phyloP scores from a whole-genome alignment of 2,329 filamentous ascomycete species.

The Penicillium sp. region DNA sequence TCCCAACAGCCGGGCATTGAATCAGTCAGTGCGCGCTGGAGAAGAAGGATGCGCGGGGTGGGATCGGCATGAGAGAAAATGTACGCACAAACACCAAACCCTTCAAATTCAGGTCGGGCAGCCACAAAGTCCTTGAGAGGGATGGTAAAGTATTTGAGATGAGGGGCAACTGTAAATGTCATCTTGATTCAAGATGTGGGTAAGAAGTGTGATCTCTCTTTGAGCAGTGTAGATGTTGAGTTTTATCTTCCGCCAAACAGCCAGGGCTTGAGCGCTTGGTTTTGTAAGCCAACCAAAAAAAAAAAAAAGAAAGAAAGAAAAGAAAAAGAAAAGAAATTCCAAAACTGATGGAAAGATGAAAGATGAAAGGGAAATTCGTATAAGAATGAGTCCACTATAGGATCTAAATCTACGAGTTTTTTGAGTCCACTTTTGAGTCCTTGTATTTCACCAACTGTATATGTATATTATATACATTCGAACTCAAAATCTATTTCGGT shows the following conservation, averaged over 20 bases:
- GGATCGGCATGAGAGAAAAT: constrained; percentile 25
- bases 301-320: background rate
- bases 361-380: too few relatives aligned
- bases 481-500: background rate
- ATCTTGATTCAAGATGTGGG: constrained; percentile 4
- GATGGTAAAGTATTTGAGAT: constrained; percentile 30
- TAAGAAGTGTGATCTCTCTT: background rate
- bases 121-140: constrained; percentile 27
- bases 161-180: constrained; percentile 27
- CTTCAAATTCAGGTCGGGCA: constrained; percentile 27
- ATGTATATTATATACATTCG: background rate
- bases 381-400: background rate
- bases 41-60: constrained; percentile 38
- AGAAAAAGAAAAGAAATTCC: too few relatives aligned
- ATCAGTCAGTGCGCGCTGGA: constrained; percentile 45
- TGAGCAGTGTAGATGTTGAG: background rate
- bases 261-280: background rate
- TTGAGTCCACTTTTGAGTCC: background rate
- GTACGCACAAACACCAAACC: constrained; percentile 29
- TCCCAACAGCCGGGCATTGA: constrained; percentile 47
- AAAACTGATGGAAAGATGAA: too few relatives aligned
- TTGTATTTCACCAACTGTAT: background rate
- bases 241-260: background rate
- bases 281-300: too few relatives aligned
- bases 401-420: background rate